A percentile compares a stretch with the other conserved stretches of the same genome.
These are phyloP conservation scores for Claviceps pazoutovae DNA, from an alignment of 2,329 filamentous ascomycete genomes.

Conservation along the genomic window DNA sequence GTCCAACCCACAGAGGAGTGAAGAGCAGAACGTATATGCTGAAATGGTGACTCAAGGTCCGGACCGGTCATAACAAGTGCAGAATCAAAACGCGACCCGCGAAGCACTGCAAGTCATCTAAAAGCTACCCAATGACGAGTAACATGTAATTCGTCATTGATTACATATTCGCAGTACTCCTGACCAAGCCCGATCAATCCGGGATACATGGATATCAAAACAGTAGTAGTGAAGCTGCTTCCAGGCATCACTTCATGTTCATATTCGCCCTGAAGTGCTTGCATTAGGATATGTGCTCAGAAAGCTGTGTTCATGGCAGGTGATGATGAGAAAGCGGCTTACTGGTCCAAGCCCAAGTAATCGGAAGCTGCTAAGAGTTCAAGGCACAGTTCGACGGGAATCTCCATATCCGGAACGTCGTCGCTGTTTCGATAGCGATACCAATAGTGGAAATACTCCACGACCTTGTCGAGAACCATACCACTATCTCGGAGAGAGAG, in stretches of 20 bases:
- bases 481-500: constrained; percentile 36
- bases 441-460: constrained; percentile 75
- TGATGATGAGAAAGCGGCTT: constrained; percentile 12
- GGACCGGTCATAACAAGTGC: too few species aligned
- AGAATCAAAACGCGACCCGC: too few species aligned
- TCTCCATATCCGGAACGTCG: constrained; percentile 68
- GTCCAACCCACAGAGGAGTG: constrained; percentile 36
- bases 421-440: constrained; percentile 56
- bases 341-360: constrained; percentile 54
- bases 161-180: background rate
- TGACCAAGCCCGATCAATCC: background rate
- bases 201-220: background rate
- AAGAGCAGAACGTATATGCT: constrained; percentile 40
- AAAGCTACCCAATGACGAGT: background rate
- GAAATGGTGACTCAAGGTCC: constrained; percentile 23
- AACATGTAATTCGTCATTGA: background rate
- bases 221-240: background rate
- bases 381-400: constrained; percentile 64
- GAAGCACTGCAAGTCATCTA: background rate
- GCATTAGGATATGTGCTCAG: constrained; percentile 14
- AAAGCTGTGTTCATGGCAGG: background rate
- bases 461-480: constrained; percentile 63
- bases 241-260: constrained; percentile 20
- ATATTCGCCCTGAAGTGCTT: constrained; percentile 20
- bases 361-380: constrained; percentile 67